These are phyloP conservation scores for Fraxinus floribunda DNA, from an alignment of 305 asterid genomes.

Conservation along the genomic window DNA sequence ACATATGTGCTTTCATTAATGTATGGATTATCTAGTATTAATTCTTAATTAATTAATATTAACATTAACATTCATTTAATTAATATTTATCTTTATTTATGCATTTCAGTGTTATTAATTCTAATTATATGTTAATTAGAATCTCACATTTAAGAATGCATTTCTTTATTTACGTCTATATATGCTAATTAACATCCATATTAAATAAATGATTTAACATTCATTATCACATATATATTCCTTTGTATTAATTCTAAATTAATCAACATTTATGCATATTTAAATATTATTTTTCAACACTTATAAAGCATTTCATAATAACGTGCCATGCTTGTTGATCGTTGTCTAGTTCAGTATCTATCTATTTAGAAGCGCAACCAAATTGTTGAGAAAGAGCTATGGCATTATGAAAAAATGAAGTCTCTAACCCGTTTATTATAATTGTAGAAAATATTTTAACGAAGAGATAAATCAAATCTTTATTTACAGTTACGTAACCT, in stretches of 20 bases:
- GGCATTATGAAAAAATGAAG: neutral
- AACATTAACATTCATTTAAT: neutral
- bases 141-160: neutral
- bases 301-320: neutral
- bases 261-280: neutral
- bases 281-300: neutral
- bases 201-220: too few relatives aligned
- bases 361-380: neutral
- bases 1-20: too few relatives aligned
- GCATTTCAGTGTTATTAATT: neutral
- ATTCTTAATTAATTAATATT: too few relatives aligned
- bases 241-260: too few relatives aligned
- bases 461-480: neutral
- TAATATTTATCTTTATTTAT: too few relatives aligned
- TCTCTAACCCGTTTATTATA: neutral
- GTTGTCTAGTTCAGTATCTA: neutral
- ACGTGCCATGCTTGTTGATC: neutral
- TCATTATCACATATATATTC: neutral
- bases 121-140: neutral
- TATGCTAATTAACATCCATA: neutral
- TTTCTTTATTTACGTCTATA: neutral
- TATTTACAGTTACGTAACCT: neutral
- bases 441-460: neutral
- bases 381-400: neutral
- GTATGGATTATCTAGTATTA: too few relatives aligned